A percentile compares a stretch with the other conserved stretches of the same genome.
Evolutionary conservation across 805 yeast genomes (phyloP).

Genomic region (Candida insectorum): DNA sequence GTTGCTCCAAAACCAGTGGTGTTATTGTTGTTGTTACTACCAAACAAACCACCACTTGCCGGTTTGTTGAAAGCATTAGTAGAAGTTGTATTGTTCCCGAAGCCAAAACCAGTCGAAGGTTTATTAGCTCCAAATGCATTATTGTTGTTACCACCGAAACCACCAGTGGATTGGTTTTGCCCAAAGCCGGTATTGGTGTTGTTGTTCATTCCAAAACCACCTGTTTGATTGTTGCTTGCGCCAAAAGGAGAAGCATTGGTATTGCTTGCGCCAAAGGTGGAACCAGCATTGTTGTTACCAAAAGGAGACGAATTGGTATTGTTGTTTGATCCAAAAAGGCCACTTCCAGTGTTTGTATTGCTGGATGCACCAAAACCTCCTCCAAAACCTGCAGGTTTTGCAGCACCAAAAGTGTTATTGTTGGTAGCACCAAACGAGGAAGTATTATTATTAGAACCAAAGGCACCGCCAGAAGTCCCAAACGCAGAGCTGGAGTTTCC

Average conservation of each 20-base stretch:
- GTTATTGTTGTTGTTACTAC: slow-evolving; percentile 15
- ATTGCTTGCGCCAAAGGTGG: slow-evolving; percentile 36
- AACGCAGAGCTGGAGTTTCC: slow-evolving; percentile 25
- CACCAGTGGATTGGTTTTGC: slow-evolving; percentile 17
- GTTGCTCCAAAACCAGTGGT: slow-evolving; percentile 27
- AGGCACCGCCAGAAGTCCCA: slow-evolving; percentile 25
- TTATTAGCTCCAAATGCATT: slow-evolving; percentile 30
- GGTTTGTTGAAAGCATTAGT: slow-evolving; percentile 21
- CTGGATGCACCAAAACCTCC: slow-evolving; percentile 19
- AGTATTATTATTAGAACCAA: slow-evolving; percentile 29
- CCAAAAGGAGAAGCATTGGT: slow-evolving; percentile 20
- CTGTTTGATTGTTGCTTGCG: slow-evolving; percentile 19
- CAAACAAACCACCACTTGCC: slow-evolving; percentile 25
- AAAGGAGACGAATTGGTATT: slow-evolving; percentile 15
- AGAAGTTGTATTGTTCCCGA: slow-evolving; percentile 8
- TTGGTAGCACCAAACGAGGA: slow-evolving; percentile 20
- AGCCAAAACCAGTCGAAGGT: slow-evolving; percentile 20
- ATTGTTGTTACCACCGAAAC: slow-evolving; percentile 20
- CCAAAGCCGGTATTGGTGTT: slow-evolving; percentile 18
- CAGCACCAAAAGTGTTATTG: slow-evolving; percentile 22
- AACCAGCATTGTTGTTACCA: slow-evolving; percentile 23
- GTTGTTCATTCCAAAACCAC: slow-evolving; percentile 10
- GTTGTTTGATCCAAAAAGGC: slow-evolving; percentile 28
- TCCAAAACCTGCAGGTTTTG: slow-evolving; percentile 11
- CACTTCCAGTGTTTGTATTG: slow-evolving; percentile 10